Percentiles rank a stretch among this genome's conserved stretches.
These are phyloP conservation scores for Achlya hypogyna DNA, from an alignment of 352 stramenopile species.

Conservation along the genomic window DNA sequence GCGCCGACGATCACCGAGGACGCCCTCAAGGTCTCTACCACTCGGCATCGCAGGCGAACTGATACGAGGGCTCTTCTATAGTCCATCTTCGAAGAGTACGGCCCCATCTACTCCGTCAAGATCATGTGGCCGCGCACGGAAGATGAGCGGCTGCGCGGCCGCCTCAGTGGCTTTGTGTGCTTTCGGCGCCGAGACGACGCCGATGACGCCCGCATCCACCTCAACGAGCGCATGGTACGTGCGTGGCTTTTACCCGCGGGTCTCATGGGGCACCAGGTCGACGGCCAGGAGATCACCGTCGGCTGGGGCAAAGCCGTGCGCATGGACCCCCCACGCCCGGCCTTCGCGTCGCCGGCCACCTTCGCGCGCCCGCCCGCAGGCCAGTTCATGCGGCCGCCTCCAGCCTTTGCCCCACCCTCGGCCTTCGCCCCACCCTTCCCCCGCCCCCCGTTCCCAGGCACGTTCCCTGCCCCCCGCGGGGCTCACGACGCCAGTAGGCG, in stretches of 20 bases:
- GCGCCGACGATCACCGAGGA: constrained; percentile 90
- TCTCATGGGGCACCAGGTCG: constrained; percentile 29
- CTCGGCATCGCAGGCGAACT: neutral
- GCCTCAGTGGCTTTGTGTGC: constrained; percentile 94
- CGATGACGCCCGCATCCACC: constrained; percentile 59
- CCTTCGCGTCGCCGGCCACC: constrained; percentile 12
- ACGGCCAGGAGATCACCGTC: constrained; percentile 65
- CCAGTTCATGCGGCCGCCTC: neutral
- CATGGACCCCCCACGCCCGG: constrained; percentile 34
- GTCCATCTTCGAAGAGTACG: constrained; percentile 83
- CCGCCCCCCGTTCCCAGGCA: neutral
- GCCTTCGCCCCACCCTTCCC: neutral
- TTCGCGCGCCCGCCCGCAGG: neutral
- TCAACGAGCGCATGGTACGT: constrained; percentile 66
- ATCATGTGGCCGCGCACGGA: constrained; percentile 97
- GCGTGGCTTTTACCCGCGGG: neutral
- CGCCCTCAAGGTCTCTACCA: constrained; percentile 45
- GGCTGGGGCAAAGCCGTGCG: constrained; percentile 76
- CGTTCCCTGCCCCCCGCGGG: neutral
- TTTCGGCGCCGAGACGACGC: constrained; percentile 83
- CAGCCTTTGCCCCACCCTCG: constrained; percentile 1
- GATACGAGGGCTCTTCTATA: constrained; percentile 13
- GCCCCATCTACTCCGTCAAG: constrained; percentile 92
- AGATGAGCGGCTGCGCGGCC: constrained; percentile 83
- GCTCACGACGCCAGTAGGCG: neutral